Percentiles rank a stretch among this genome's conserved stretches.
Conservation (phyloP, 75 land plant species). For the Gnetum montanum region DNA sequence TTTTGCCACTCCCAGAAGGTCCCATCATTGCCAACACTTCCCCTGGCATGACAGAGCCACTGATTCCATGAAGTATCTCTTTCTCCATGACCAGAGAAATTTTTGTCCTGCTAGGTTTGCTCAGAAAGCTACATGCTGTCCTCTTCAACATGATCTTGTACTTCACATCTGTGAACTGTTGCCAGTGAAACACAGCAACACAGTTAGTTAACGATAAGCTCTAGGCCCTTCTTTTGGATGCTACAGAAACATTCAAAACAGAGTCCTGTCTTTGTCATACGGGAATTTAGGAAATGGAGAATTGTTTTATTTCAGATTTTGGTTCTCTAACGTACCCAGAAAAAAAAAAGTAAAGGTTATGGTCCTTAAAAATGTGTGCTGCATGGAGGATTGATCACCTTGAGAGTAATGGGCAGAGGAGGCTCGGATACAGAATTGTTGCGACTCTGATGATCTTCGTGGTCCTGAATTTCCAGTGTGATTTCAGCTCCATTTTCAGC, state of each 20-base stretch:
- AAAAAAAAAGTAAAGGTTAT: not conserved
- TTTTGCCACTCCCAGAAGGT: conserved; percentile 90
- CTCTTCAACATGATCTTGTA: conserved; percentile 36
- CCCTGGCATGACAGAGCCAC: conserved; percentile 64
- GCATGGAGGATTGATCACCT: too few relatives aligned
- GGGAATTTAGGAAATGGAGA: too few relatives aligned
- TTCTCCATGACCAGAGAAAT: conserved; percentile 19
- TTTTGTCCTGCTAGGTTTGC: not conserved
- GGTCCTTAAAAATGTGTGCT: not conserved
- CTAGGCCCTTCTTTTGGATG: not conserved
- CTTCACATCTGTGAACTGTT: conserved; percentile 42
- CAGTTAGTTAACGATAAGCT: not conserved
- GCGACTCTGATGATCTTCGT: too few relatives aligned
- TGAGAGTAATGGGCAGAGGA: conserved; percentile 47
- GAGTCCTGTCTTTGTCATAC: too few relatives aligned
- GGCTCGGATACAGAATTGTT: conserved; percentile 39
- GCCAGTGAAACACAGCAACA: not conserved
- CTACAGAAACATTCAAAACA: too few relatives aligned
- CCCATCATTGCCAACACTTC: conserved; percentile 84
- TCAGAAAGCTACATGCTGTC: not conserved
- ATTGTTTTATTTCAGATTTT: not conserved
- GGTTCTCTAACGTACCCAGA: not conserved
- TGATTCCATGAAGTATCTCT: conserved; percentile 58
- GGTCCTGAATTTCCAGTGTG: too few relatives aligned
- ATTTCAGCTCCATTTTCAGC: too few relatives aligned